A percentile compares a stretch with the other conserved stretches of the same genome.
phyloP scores from a whole-genome alignment of 1,284 basidiomycete species.

The Pterulicium gracile region DNA sequence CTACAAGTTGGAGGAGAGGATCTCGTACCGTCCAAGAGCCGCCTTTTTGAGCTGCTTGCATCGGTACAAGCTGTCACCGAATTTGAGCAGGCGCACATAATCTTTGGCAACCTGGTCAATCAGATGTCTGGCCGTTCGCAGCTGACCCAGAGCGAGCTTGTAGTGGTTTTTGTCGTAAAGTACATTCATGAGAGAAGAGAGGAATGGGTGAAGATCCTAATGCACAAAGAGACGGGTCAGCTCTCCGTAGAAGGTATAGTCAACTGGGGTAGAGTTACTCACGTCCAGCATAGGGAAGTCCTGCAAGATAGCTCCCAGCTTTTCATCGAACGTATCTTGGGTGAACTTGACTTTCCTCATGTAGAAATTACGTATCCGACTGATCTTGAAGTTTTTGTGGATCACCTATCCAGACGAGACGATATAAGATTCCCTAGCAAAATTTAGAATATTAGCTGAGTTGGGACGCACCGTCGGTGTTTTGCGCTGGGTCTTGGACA shows the following conservation, averaged over 20 bases:
- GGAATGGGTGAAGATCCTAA: slow-evolving; percentile 91
- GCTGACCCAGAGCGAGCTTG: slow-evolving; percentile 92
- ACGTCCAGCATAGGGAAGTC: slow-evolving; percentile 98
- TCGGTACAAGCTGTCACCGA: slow-evolving; percentile 90
- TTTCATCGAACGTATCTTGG: slow-evolving; percentile 96
- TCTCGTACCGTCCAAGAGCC: slow-evolving; percentile 78
- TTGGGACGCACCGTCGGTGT: slow-evolving; percentile 74
- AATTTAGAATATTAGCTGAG: slow-evolving; percentile 1
- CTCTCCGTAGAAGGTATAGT: neutral
- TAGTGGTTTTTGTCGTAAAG: slow-evolving; percentile 99
- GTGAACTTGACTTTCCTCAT: slow-evolving; percentile 99
- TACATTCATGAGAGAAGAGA: slow-evolving; percentile 89
- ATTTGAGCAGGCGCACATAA: slow-evolving; percentile 90
- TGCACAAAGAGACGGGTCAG: slow-evolving; percentile 8
- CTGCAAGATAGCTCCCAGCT: slow-evolving; percentile 84
- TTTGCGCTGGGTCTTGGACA: slow-evolving; percentile 93
- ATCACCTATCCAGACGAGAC: slow-evolving; percentile 50
- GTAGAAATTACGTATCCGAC: slow-evolving; percentile 88
- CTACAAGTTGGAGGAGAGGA: neutral
- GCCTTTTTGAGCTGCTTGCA: slow-evolving; percentile 96
- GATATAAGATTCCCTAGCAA: neutral
- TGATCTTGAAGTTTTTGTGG: slow-evolving; percentile 99
- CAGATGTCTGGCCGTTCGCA: slow-evolving; percentile 86
- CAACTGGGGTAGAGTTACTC: slow-evolving; percentile 18
- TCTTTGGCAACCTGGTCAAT: slow-evolving; percentile 95